A percentile compares a stretch with the other conserved stretches of the same genome.
Evolutionary conservation across 805 yeast species (phyloP).

Genomic region (Candida saitoana): DNA sequence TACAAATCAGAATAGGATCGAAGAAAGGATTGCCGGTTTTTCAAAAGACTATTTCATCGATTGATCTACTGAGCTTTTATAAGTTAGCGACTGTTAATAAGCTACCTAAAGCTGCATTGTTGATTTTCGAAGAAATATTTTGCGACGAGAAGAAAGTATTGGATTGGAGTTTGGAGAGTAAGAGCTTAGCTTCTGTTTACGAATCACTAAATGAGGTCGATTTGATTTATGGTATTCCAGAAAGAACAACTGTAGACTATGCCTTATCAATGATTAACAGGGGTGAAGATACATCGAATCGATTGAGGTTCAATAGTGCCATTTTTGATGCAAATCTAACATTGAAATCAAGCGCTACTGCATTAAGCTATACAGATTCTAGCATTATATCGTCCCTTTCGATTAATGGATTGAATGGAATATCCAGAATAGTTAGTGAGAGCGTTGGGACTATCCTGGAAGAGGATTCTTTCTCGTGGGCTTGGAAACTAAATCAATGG

Average conservation of each 20-base stretch:
- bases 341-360: slow-evolving; percentile 8
- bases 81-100: slow-evolving; percentile 28
- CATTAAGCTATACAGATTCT: slow-evolving; percentile 4
- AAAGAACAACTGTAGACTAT: slow-evolving; percentile 47
- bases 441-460: slow-evolving; percentile 6
- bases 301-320: slow-evolving; percentile 55
- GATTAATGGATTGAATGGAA: slow-evolving; percentile 52
- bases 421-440: slow-evolving; percentile 45
- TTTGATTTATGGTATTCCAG: slow-evolving; percentile 61
- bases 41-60: slow-evolving; percentile 19
- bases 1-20: slow-evolving; percentile 40
- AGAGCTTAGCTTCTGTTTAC: slow-evolving; percentile 32
- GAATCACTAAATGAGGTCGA: slow-evolving; percentile 58
- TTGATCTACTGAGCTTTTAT: slow-evolving; percentile 27
- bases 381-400: slow-evolving; percentile 36
- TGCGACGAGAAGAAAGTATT: slow-evolving; percentile 9
- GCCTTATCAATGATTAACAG: slow-evolving; percentile 42
- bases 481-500: slow-evolving; percentile 80
- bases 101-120: slow-evolving; percentile 39
- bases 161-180: slow-evolving; percentile 1
- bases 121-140: slow-evolving; percentile 45
- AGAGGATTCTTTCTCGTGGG: slow-evolving; percentile 48
- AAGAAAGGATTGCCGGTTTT: slow-evolving; percentile 24
- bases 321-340: slow-evolving; percentile 42
- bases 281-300: slow-evolving; percentile 28